phyloP scores from a whole-genome alignment of 1,284 basidiomycete species.

The Fomitopsis palustris region DNA sequence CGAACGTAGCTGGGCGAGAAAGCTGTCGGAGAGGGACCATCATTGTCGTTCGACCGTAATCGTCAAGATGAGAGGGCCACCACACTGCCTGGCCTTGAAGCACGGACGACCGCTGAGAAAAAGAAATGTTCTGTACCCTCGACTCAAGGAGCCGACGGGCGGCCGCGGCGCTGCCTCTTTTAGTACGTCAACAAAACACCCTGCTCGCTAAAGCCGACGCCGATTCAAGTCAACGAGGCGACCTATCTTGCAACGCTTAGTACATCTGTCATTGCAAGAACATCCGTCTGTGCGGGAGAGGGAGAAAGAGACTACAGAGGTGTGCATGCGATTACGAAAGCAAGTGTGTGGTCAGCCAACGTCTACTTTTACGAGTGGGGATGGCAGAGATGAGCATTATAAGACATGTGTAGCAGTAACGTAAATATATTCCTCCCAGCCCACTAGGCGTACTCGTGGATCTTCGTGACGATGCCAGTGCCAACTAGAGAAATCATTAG shows the following conservation, averaged over 20 bases:
- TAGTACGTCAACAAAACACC: background rate
- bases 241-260: too few relatives aligned
- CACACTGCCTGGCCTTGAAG: background rate
- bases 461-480: conserved; percentile 87
- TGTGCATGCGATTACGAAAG: conserved; percentile 5
- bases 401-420: conserved; percentile 17
- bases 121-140: background rate
- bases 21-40: conserved; percentile 29
- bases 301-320: background rate
- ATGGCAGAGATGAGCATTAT: conserved; percentile 25
- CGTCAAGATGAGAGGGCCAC: background rate
- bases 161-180: conserved; percentile 4
- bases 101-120: background rate
- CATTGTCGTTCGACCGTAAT: background rate
- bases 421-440: conserved; percentile 12
- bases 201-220: background rate
- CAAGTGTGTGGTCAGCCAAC: conserved; percentile 21
- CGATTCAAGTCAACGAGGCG: background rate
- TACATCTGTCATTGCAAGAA: background rate
- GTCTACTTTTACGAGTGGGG: conserved; percentile 23
- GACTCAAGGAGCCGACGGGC: background rate
- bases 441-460: conserved; percentile 45
- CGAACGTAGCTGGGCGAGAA: conserved; percentile 23
- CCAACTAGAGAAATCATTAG: conserved; percentile 55
- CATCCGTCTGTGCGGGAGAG: background rate